Conservation (phyloP, 2,329 filamentous ascomycete genomes). For the Furcasterigmium sp. region DNA sequence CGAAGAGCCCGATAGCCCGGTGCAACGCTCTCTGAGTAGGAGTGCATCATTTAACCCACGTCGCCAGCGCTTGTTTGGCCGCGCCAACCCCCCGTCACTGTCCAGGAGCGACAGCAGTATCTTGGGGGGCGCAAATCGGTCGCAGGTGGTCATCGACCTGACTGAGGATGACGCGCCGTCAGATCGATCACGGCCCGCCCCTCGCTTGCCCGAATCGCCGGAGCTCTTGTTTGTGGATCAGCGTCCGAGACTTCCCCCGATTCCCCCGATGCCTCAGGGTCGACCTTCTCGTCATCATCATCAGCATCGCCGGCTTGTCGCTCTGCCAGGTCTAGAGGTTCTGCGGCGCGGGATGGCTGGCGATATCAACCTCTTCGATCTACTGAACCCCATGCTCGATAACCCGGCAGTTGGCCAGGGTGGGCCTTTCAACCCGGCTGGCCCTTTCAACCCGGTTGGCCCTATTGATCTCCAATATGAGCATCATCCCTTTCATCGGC, state of each 20-base stretch:
- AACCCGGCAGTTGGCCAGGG: too few relatives aligned
- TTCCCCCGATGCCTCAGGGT: conserved; percentile 3
- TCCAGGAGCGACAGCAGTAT: conserved; percentile 39
- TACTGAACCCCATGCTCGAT: background rate
- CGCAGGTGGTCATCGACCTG: conserved; percentile 43
- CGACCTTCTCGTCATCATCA: conserved; percentile 16
- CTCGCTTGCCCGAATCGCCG: too few relatives aligned
- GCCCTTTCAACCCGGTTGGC: conserved; percentile 9
- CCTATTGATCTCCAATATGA: conserved; percentile 14
- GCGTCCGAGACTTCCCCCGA: background rate
- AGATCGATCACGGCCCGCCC: too few relatives aligned
- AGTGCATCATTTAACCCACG: conserved; percentile 27
- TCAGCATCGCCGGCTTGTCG: background rate
- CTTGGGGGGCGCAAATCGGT: conserved; percentile 18
- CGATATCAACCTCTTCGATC: background rate
- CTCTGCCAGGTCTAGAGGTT: background rate
- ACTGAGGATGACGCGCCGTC: conserved; percentile 38
- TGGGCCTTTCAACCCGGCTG: conserved; percentile 2
- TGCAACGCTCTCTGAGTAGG: conserved; percentile 2
- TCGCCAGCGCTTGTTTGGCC: conserved; percentile 33
- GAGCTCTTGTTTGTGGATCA: too few relatives aligned
- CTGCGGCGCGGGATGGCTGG: background rate
- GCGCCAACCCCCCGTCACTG: conserved; percentile 32
- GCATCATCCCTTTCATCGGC: conserved; percentile 20
- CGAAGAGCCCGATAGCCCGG: conserved; percentile 42